Percentiles rank a stretch among this genome's conserved stretches.
These are phyloP conservation scores for Ustilago shanxiensis DNA, from an alignment of 1,284 basidiomycete genomes.

Conservation along the genomic window DNA sequence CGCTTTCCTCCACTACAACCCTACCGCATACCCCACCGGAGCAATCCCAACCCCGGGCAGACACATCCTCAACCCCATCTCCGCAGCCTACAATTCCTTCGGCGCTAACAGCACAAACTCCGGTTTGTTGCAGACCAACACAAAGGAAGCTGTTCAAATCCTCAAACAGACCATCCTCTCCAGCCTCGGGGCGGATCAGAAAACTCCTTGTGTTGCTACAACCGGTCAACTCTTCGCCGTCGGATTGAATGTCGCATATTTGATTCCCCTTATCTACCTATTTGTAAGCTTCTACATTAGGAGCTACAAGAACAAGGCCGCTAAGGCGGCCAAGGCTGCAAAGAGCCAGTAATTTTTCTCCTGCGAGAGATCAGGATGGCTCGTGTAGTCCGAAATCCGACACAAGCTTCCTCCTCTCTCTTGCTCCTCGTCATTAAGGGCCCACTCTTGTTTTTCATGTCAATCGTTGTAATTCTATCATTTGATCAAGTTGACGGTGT, in stretches of 20 bases:
- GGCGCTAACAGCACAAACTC: constrained; percentile 7
- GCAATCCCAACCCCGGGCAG: constrained; percentile 42
- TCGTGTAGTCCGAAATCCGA: background rate
- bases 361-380: too few relatives aligned
- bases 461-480: constrained; percentile 13
- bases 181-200: constrained; percentile 13
- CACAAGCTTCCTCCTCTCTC: background rate
- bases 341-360: background rate
- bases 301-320: constrained; percentile 52
- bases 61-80: constrained; percentile 35
- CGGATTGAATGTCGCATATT: constrained; percentile 49
- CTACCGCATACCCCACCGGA: constrained; percentile 40
- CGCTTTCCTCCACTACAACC: constrained; percentile 45
- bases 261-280: constrained; percentile 58
- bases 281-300: constrained; percentile 62
- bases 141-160: constrained; percentile 29
- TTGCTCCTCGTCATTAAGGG: background rate
- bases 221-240: constrained; percentile 52
- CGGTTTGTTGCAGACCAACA: constrained; percentile 9
- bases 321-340: constrained; percentile 21
- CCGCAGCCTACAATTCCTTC: constrained; percentile 24
- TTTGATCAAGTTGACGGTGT: background rate
- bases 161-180: constrained; percentile 30
- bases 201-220: constrained; percentile 37
- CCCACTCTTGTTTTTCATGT: background rate